A percentile compares a stretch with the other conserved stretches of the same genome.
Conservation (phyloP, 2,329 filamentous ascomycete species). For the Calcarisporium arbuscula region DNA sequence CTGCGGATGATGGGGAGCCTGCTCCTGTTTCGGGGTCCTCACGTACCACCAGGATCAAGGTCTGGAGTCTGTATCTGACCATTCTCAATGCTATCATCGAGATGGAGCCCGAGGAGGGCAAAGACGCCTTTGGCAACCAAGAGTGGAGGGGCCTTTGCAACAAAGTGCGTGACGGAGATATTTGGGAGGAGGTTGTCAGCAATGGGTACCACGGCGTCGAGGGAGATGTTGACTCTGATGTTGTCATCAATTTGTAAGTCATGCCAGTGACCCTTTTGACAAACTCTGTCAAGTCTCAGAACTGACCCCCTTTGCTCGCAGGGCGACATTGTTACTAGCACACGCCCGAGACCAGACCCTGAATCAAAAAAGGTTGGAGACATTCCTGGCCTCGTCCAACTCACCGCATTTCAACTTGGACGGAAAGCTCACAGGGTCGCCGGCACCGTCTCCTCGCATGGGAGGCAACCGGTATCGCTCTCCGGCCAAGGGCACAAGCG, state of each 20-base stretch:
- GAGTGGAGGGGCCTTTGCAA: conserved; percentile 77
- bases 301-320: conserved; percentile 26
- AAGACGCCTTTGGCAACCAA: conserved; percentile 75
- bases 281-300: too few relatives aligned
- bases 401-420: conserved; percentile 67
- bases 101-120: conserved; percentile 83
- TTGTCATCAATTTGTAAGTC: conserved; percentile 78
- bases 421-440: conserved; percentile 50
- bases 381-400: conserved; percentile 73
- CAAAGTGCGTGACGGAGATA: conserved; percentile 78
- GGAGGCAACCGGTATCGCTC: conserved; percentile 36
- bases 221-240: conserved; percentile 87
- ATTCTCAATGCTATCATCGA: conserved; percentile 88
- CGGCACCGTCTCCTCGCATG: conserved; percentile 28
- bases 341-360: conserved; percentile 77
- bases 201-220: conserved; percentile 85
- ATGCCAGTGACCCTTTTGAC: too few relatives aligned
- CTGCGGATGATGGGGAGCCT: conserved; percentile 44
- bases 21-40: conserved; percentile 77
- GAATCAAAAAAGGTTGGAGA: conserved; percentile 84
- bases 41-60: conserved; percentile 79
- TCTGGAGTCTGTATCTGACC: conserved; percentile 95
- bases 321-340: conserved; percentile 82
- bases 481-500: conserved; percentile 45
- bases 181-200: conserved; percentile 92